These are phyloP conservation scores for Lactarius sanguifluus DNA, from an alignment of 768 basidiomycete species.

Conservation along the genomic window DNA sequence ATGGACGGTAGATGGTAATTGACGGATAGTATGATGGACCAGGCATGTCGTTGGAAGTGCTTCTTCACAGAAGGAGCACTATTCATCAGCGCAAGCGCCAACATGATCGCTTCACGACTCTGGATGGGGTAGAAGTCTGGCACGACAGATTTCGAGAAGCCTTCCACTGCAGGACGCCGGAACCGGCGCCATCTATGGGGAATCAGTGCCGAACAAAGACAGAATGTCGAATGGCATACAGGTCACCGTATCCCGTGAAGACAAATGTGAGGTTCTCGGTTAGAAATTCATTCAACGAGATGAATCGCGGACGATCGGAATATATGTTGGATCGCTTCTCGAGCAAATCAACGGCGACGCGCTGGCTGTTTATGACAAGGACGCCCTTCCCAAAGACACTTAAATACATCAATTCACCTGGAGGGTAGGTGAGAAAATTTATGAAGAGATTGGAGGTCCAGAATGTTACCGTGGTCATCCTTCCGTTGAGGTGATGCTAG, in stretches of 20 bases:
- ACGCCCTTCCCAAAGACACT: not conserved
- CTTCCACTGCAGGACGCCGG: not conserved
- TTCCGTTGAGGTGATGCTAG: not conserved
- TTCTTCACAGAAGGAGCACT: conserved; percentile 33
- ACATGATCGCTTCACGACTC: not conserved
- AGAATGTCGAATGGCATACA: not conserved
- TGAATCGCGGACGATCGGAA: not conserved
- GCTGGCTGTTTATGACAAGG: not conserved
- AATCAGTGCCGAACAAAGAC: not conserved
- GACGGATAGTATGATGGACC: conserved; percentile 33
- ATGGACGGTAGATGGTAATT: conserved; percentile 8
- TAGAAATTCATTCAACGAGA: not conserved
- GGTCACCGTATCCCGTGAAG: not conserved
- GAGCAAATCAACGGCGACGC: not conserved
- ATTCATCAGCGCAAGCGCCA: conserved; percentile 30
- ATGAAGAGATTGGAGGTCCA: not conserved
- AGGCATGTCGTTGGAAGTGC: conserved; percentile 33
- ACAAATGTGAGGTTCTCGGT: not conserved
- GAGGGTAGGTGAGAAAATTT: not conserved
- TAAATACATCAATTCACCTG: not conserved
- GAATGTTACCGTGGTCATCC: not conserved
- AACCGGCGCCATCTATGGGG: not conserved
- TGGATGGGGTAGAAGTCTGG: not conserved
- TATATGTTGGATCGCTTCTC: not conserved
- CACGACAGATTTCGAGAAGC: not conserved